Evolutionary conservation across 495 filamentous ascomycete species (phyloP), one percentile per base, ranked within the genome.

Genomic region (Bombardia bombarda): DNA sequence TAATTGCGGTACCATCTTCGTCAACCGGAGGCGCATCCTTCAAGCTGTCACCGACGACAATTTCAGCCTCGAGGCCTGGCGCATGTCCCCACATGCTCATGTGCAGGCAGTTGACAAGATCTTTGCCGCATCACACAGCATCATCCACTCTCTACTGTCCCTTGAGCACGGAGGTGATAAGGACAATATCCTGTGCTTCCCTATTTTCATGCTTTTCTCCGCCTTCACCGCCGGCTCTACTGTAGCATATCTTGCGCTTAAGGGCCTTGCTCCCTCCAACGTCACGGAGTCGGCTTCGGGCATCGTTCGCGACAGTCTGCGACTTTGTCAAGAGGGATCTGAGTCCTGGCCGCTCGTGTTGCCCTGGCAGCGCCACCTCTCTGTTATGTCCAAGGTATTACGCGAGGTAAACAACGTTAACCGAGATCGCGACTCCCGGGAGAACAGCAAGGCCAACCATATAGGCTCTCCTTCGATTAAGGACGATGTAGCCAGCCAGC

Each of bases 201-300:
- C 70, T 6, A 63, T 73, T 19, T 70, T 73, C 40, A 73, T 73
- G 70, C 56, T 72, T 28, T 73, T 73, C 45, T 67, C 68, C 1
- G 68, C 67, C 39, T 73, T 73, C 43, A 73, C 68, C 0, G 70
- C 70, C 4, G 67, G 70, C 17, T 69, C 67, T 4, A 73, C 70
- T 2, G 64, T 71, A 16, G 70, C 70, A 32, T 73, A 69, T 49
- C 69, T 73, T 13, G 64, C 63, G 8, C 56, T 73, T 40, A 73
- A 72, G 48, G 67, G 70, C 1, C 46, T 73, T 18, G 67, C 68
- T 0, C 70, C 70, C 0, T 44, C 56, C 18, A 68, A 68, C 23
- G 64, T 65, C 20, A 66, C 62, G 37, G 67, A 72, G 49, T 66
- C 68, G 5, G 68, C 70, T 1, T 58, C 63, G 14, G 52, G 53